A percentile compares a stretch with the other conserved stretches of the same genome.
These are phyloP conservation scores for Lactarius pseudohatsudake DNA, from an alignment of 768 basidiomycete species.

Conservation along the genomic window DNA sequence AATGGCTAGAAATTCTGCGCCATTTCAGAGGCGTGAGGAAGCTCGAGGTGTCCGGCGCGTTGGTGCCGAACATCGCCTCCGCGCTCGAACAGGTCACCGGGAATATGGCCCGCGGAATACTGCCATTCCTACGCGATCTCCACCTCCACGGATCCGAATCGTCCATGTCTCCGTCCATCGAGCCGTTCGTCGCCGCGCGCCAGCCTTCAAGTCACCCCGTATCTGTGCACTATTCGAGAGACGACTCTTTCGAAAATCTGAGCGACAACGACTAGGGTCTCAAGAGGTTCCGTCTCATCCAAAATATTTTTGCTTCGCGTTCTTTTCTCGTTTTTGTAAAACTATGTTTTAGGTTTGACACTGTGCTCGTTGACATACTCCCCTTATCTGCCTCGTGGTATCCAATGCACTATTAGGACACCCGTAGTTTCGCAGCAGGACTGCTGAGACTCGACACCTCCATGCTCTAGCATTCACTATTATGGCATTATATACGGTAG, in stretches of 20 bases:
- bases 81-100: slow-evolving; percentile 10
- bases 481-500: neutral
- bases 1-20: slow-evolving; percentile 7
- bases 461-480: neutral
- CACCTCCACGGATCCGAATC: neutral
- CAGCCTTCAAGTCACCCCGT: slow-evolving; percentile 8
- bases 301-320: neutral
- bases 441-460: neutral
- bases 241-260: neutral
- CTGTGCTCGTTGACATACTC: neutral
- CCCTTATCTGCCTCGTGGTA: neutral
- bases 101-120: slow-evolving; percentile 14
- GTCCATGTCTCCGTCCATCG: neutral
- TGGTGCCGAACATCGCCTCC: slow-evolving; percentile 7
- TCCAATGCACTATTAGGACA: neutral
- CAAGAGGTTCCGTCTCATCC: neutral
- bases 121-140: slow-evolving; percentile 19
- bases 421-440: neutral
- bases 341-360: neutral
- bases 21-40: slow-evolving; percentile 3
- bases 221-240: slow-evolving; percentile 1
- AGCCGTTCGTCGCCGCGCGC: slow-evolving; percentile 18
- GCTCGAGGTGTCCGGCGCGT: slow-evolving; percentile 3
- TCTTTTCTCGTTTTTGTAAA: neutral
- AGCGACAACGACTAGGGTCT: slow-evolving; percentile 6